Conservation (phyloP, 139 green algal species). For the Desmodesmus armatus region DNA sequence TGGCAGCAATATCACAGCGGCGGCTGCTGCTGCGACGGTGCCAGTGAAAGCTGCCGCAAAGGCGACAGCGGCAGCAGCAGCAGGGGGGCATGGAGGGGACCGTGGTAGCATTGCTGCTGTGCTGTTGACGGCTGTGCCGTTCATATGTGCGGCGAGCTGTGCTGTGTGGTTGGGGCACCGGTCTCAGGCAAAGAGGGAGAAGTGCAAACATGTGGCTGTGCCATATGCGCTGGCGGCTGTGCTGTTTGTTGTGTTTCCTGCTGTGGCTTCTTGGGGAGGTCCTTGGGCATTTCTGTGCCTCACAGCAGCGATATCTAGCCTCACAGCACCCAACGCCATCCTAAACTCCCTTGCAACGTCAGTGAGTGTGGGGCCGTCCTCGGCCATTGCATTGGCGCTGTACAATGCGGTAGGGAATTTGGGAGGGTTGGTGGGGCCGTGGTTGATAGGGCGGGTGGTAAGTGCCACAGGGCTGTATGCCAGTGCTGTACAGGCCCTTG, state of each 20-base stretch:
- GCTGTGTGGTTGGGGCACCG: constrained; percentile 46
- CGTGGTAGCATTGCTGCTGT: too few species aligned
- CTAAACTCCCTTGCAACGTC: constrained; percentile 35
- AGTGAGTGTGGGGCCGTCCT: neutral
- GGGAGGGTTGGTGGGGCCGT: constrained; percentile 30
- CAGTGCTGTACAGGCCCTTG: constrained; percentile 29
- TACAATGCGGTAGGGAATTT: constrained; percentile 46
- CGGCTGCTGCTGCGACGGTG: neutral
- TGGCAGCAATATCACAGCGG: constrained; percentile 12
- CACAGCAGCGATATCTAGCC: neutral
- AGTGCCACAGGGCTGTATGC: constrained; percentile 24
- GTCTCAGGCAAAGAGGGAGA: constrained; percentile 35
- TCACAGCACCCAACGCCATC: constrained; percentile 44
- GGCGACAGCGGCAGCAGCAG: neutral
- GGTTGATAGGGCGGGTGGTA: constrained; percentile 27
- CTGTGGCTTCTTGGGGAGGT: neutral
- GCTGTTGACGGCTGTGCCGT: constrained; percentile 56
- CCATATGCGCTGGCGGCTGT: constrained; percentile 9
- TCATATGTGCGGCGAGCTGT: constrained; percentile 40
- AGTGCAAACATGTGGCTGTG: constrained; percentile 22
- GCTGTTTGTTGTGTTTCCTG: constrained; percentile 32
- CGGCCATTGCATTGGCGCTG: constrained; percentile 14
- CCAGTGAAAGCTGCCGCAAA: neutral
- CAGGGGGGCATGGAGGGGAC: constrained; percentile 7
- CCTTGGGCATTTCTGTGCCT: constrained; percentile 11